Evolutionary conservation across 2,329 filamentous ascomycete species (phyloP), one percentile per base, ranked within the genome.

Genomic region (Penicillium paneum): DNA sequence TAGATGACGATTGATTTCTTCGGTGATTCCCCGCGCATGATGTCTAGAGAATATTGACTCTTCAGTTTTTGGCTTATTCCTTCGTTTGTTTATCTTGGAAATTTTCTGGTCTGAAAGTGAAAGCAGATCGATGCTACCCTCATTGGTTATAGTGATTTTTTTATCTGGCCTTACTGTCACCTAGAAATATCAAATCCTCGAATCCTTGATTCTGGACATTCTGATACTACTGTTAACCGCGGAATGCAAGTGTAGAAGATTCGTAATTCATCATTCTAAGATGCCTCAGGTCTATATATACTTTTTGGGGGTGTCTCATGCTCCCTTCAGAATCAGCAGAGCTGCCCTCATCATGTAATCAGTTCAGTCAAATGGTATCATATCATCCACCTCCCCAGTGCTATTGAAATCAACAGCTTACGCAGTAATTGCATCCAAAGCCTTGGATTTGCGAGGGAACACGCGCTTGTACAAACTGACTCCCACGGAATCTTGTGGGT

Each of bases 401-500:
- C 36, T 39, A 45, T 44, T 44, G 29, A 28, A 40, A 35, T 32
- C 32, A 21, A 46, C 35, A 41, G 41, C 44, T 60, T 61, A 66
- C 28, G 58, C 59, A 60, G 58, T 49, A 50, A 65, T 64, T 31
- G 69, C 64, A 48, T 74, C 72, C 77, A 80, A 77, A 55, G 74
- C 67, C 58, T 67, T 73, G 17, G 91, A 86, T 59, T 80, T 80
- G 55, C 92, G 81, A 8, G 94, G 94, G 82, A 87, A 94, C 57
- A 93, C 85, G 21, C 89, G 79, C 82, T 94, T 94, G 71, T 93
- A 94, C 67, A 94, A 71, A 75, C 90, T 96, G 59, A 97, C 89
- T 46, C 90, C 94, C 43, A 99, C 86, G 3, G 91, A 87, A 76
- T 99, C 94, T 76, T 97, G 90, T 1, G 94, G 92, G 74, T 97